Percentiles rank a stretch among this genome's conserved stretches.
These are phyloP conservation scores for Lyophyllum shimeji DNA, from an alignment of 768 basidiomycete genomes.

Conservation along the genomic window DNA sequence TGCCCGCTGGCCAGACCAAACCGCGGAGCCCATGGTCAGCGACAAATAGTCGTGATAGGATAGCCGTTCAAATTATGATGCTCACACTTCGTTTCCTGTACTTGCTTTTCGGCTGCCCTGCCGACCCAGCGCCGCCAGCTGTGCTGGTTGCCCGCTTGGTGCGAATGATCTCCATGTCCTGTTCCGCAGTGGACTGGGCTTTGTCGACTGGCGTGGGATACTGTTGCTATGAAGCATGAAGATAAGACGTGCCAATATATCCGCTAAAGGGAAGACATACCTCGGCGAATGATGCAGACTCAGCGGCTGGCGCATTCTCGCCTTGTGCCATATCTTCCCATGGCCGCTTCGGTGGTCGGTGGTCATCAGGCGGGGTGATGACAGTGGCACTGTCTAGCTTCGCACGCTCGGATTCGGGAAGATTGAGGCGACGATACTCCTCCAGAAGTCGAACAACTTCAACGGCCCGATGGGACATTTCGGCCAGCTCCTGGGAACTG, in stretches of 20 bases:
- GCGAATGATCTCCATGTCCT: slow-evolving; percentile 84
- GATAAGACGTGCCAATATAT: background rate
- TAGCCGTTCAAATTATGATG: slow-evolving; percentile 17
- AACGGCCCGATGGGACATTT: slow-evolving; percentile 69
- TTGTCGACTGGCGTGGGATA: slow-evolving; percentile 33
- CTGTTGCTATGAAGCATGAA: slow-evolving; percentile 17
- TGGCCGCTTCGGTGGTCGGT: slow-evolving; percentile 71
- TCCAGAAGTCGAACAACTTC: slow-evolving; percentile 71
- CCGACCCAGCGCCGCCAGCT: slow-evolving; percentile 47
- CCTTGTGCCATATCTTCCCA: slow-evolving; percentile 74
- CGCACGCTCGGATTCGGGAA: slow-evolving; percentile 34
- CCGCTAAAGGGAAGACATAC: slow-evolving; percentile 20
- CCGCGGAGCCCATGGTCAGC: slow-evolving; percentile 25
- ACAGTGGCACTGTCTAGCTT: slow-evolving; percentile 29
- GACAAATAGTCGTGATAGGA: slow-evolving; percentile 1
- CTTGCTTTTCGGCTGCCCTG: slow-evolving; percentile 70
- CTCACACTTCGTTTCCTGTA: slow-evolving; percentile 86
- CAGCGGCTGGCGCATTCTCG: slow-evolving; percentile 27
- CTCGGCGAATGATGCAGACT: slow-evolving; percentile 30
- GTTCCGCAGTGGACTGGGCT: slow-evolving; percentile 66
- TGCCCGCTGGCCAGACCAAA: slow-evolving; percentile 60
- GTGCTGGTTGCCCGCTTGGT: slow-evolving; percentile 76
- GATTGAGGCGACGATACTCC: slow-evolving; percentile 47
- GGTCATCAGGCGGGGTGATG: slow-evolving; percentile 42
- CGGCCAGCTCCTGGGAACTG: slow-evolving; percentile 51